These are phyloP conservation scores for Pythium sukuiense DNA, from an alignment of 352 stramenopile species.

Conservation along the genomic window DNA sequence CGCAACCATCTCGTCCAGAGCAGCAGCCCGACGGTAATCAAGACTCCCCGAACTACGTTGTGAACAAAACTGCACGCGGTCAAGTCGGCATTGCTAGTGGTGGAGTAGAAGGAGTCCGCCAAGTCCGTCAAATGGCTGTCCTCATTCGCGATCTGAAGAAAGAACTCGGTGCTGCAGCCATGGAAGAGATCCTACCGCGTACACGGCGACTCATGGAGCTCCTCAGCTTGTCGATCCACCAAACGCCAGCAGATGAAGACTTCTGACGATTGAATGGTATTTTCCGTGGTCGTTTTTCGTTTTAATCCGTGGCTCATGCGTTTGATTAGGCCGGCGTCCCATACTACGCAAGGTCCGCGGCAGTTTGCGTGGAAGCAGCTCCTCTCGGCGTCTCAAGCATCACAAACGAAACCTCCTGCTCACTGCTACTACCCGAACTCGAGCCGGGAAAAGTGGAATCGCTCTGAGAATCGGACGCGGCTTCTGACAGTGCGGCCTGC, in stretches of 20 bases:
- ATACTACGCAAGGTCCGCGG: background rate
- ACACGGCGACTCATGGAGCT: slow-evolving; percentile 83
- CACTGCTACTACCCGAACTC: slow-evolving; percentile 3
- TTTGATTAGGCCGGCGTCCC: background rate
- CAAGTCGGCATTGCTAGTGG: slow-evolving; percentile 16
- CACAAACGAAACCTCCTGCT: slow-evolving; percentile 25
- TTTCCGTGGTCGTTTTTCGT: background rate
- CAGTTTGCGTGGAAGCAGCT: background rate
- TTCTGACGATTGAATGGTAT: slow-evolving; percentile 12
- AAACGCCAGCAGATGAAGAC: slow-evolving; percentile 26
- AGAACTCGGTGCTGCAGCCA: slow-evolving; percentile 69
- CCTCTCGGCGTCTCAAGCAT: slow-evolving; percentile 28
- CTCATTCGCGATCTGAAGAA: slow-evolving; percentile 73
- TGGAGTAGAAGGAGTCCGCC: slow-evolving; percentile 52
- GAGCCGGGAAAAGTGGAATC: slow-evolving; percentile 16
- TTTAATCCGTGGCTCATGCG: background rate
- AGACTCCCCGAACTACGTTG: slow-evolving; percentile 58
- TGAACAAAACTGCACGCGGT: slow-evolving; percentile 36
- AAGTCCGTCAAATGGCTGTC: slow-evolving; percentile 77
- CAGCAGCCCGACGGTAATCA: slow-evolving; percentile 5
- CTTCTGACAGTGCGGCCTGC: background rate
- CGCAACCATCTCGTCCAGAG: background rate
- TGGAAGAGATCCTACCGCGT: slow-evolving; percentile 74
- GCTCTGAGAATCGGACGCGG: background rate
- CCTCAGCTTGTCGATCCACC: slow-evolving; percentile 70